Base-by-base conservation (phyloP, 257 asterid species). In the Solanum lycopersicoides region DNA sequence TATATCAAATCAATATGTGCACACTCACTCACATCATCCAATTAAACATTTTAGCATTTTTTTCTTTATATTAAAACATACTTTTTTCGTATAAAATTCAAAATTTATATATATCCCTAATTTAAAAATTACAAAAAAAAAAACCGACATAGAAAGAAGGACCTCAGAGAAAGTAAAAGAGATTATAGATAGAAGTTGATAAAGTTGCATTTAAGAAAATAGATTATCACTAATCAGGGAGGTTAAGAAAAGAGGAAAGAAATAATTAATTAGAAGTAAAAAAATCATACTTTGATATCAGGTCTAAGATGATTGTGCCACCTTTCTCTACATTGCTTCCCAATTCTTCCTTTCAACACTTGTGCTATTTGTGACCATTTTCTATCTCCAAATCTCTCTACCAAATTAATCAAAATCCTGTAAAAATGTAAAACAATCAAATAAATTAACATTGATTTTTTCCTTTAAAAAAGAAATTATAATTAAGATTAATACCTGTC, bases 271-370 rank as follows among this genome's bases (percentile, higher is more conserved):
- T 82, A 73, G 28, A 21, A 87, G n/a, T 23, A 8, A 69, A 37
- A 37, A 50, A 21, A 41, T 83, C 45, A 14, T 72, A 95, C 98
- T 96, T 93, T 92, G 87, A 95, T 94, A 88, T 93, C 88, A 5
- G 99, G 96, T 75, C 95, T 93, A 21, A 96, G 86, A 92, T 96
- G 98, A 83, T 96, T 96, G 16, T 93, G 93, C 98, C 98, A 96
- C 76, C 99, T 90, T 76, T 96, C 98, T 34, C 99, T 86, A 82
- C 99, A 96, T 83, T 96, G 98, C 87, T 96, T 96, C 34, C 99
- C 99, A 0, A 92, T 95, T 87, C 99, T 91, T 45, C 96, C 95
- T 5, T n/a, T 84, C 93, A 95, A 92, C 13, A 89, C 86, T 34
- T 91, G 86, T 12, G 99, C 94, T 25, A 96, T 88, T 9, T 83